Conservation (phyloP, 2,329 filamentous ascomycete species). For the Aaosphaeria arxii region DNA sequence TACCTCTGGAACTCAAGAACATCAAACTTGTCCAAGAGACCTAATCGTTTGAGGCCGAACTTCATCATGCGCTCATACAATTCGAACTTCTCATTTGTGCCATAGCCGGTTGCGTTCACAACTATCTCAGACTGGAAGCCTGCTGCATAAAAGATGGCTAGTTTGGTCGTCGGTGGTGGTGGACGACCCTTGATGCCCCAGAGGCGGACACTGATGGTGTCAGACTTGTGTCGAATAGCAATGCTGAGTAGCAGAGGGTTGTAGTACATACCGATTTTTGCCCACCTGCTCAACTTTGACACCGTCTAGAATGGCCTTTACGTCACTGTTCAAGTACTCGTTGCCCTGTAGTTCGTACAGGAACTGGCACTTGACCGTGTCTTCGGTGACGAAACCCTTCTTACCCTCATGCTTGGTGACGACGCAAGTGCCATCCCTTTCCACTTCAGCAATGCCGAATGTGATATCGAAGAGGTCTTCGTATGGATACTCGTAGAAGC, state of each 20-base stretch:
- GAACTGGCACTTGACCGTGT: constrained; percentile 40
- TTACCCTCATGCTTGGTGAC: constrained; percentile 49
- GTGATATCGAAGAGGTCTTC: constrained; percentile 44
- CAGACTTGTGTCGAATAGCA: background rate
- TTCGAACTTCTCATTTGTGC: constrained; percentile 48
- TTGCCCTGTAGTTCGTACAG: constrained; percentile 49
- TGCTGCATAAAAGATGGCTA: constrained; percentile 38
- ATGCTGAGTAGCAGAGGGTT: background rate
- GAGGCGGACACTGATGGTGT: constrained; percentile 24
- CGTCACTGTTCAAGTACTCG: constrained; percentile 45
- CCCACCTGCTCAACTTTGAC: constrained; percentile 31
- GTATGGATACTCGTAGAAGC: constrained; percentile 45
- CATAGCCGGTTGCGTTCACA: constrained; percentile 41
- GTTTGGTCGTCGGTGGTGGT: constrained; percentile 41
- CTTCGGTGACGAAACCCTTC: constrained; percentile 35
- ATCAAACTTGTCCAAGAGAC: constrained; percentile 42
- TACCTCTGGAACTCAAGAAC: constrained; percentile 53
- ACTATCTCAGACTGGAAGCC: constrained; percentile 41
- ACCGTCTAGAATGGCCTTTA: constrained; percentile 39
- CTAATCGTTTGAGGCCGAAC: constrained; percentile 39
- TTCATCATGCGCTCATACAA: constrained; percentile 49
- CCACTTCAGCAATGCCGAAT: constrained; percentile 52
- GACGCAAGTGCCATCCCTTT: constrained; percentile 43
- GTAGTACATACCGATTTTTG: constrained; percentile 27
- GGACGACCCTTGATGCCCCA: constrained; percentile 38